Evolutionary conservation across 1,284 basidiomycete species (phyloP), one percentile per base, ranked within the genome.

Genomic region (Hypsizygus ulmarius): DNA sequence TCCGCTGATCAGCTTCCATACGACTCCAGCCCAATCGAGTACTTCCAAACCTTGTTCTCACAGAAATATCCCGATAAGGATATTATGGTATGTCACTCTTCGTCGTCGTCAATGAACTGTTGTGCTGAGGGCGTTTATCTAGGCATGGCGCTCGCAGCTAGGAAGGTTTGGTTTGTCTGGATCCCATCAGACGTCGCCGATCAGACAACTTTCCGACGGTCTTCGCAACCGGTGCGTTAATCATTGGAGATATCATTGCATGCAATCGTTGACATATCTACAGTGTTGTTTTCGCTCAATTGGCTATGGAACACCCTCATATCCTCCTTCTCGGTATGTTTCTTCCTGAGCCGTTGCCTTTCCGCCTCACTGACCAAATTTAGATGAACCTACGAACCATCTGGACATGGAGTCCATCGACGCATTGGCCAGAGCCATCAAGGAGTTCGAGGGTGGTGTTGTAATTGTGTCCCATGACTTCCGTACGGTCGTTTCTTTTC

Each of bases 391-490:
- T 36, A 96, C 93, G 28, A 96, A 95, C 68, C 93, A 96, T 68
- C 79, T 93, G 77, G 93, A 96, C 65, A 94, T 95, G 90, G 83
- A 79, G 50, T 96, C 93, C 14, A 98, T 98, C 67, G 95, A 98
- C 67, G 94, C 97, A 3, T 80, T 99, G 37, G 96, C 95, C 4
- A 68, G 71, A 27, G 95, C 96, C 43, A 98, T 99, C 77, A 97
- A 97, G 72, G 91, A 91, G 65, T 99, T 94, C 66, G 88, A 93
- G 64, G 96, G 97, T 53, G 96, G 96, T 66, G 97, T 98, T 43
- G 96, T 97, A 54, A 96, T 97, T 63, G 93, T 97, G 55, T 96
- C 93, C 39, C 94, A 97, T 77, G 93, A 97, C 70, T 97, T 97
- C 87, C 87, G 92, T 90, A 61, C 58, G 84, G 75, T 49, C 28